Evolutionary conservation across 345 rosid genomes (phyloP).

Genomic region (Conringia planisiliqua): DNA sequence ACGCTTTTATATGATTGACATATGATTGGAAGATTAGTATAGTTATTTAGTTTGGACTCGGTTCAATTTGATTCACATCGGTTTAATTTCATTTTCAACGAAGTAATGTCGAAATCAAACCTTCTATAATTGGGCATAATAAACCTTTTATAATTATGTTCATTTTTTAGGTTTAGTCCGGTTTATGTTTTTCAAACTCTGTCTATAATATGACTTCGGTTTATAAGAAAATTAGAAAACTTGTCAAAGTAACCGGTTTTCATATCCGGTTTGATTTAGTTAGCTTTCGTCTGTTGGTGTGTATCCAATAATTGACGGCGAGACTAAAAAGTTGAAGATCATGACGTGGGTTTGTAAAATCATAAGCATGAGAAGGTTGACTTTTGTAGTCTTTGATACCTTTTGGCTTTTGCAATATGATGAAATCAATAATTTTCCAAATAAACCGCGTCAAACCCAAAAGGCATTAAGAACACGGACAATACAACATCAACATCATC

Average conservation of each 20-base stretch:
- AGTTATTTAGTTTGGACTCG: not conserved
- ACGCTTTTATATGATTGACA: not conserved
- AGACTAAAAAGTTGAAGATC: not conserved
- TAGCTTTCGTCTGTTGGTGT: not conserved
- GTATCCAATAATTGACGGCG: slow-evolving; percentile 6
- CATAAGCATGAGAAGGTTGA: slow-evolving; percentile 18
- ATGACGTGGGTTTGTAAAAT: not conserved
- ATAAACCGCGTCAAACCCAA: slow-evolving; percentile 1
- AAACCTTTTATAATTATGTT: not conserved
- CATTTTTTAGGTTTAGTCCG: not conserved
- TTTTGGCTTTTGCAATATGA: slow-evolving; percentile 6
- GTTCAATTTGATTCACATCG: not conserved
- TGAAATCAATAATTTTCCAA: not conserved
- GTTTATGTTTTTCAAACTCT: not conserved
- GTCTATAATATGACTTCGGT: not conserved
- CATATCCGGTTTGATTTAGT: not conserved
- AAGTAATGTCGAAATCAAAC: not conserved
- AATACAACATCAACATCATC: not conserved
- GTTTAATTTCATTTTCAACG: not conserved
- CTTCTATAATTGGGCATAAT: not conserved
- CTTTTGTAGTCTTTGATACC: not conserved
- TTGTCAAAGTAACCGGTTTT: not conserved
- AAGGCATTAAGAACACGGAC: not conserved
- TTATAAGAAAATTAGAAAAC: not conserved
- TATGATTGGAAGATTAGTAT: not conserved